These are phyloP conservation scores for Microbotryum silenes-acaulis DNA, from an alignment of 1,284 basidiomycete genomes.

Conservation along the genomic window DNA sequence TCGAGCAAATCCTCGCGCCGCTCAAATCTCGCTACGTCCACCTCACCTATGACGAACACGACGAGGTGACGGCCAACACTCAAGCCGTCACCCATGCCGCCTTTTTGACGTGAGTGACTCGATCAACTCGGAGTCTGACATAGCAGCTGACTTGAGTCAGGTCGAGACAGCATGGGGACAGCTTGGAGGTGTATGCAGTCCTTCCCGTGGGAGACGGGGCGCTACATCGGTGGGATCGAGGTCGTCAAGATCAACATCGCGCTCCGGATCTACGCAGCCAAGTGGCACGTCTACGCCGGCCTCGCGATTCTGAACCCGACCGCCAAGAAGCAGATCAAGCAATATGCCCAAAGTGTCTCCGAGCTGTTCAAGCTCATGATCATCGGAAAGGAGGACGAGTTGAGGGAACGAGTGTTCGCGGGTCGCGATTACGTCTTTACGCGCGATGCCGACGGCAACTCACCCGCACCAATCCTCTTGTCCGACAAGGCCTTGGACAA, in stretches of 20 bases:
- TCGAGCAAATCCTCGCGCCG: constrained; percentile 75
- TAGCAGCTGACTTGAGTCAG: constrained; percentile 2
- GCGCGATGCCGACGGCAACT: constrained; percentile 13
- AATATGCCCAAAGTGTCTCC: constrained; percentile 75
- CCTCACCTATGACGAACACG: constrained; percentile 91
- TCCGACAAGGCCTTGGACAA: constrained; percentile 79
- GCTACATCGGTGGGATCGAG: constrained; percentile 96
- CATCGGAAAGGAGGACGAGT: constrained; percentile 57
- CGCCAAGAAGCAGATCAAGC: constrained; percentile 81
- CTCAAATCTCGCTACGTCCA: constrained; percentile 83
- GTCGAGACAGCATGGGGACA: constrained; percentile 74
- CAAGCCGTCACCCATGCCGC: constrained; percentile 97
- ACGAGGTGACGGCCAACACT: constrained; percentile 92
- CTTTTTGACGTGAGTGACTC: constrained; percentile 66
- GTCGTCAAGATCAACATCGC: constrained; percentile 97
- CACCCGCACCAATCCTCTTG: constrained; percentile 65
- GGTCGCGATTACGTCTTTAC: constrained; percentile 70
- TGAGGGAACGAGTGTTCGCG: constrained; percentile 65
- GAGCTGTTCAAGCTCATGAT: constrained; percentile 97
- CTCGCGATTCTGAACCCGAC: constrained; percentile 92
- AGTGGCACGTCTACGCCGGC: constrained; percentile 99
- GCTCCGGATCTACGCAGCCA: constrained; percentile 89
- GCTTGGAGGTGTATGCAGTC: constrained; percentile 72
- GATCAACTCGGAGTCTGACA: background rate
- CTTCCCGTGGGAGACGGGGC: constrained; percentile 90